Base-by-base conservation (phyloP, 495 filamentous ascomycete species). In the Penicillium salamii region DNA sequence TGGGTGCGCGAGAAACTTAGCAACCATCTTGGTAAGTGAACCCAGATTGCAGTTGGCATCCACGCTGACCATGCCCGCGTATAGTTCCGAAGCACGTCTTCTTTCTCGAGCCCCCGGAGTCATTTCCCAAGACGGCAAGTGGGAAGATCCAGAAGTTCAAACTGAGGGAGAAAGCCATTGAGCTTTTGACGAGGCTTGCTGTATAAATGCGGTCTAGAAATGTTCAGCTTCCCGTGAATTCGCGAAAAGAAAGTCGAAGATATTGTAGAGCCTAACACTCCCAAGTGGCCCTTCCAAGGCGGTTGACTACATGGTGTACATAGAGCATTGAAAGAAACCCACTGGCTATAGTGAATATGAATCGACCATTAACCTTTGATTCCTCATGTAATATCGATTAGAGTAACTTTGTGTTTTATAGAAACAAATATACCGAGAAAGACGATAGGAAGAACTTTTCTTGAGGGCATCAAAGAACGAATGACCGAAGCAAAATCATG, bases 141-240 rank as follows among this genome's bases (percentile, higher is more conserved):
- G 93, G 93, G 24, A 98, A 98, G 78, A 93, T 98, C 34, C 90
- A 96, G 73, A 97, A 96, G 68, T 97, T 88, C 68, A 95, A 88
- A 66, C 69, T 98, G 58, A 80, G 78, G 64, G 85, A 90, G 31
- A 65, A 73, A 56, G 87, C 84, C 0, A 53, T 81, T 19, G 54
- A 73, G 50, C 54, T 77, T 26, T 40, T 83, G 26, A 62, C 66
- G 7, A 65, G 73, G 14, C 29, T 31, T 39, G 32, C 38, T 38
- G 33, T 24, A 46, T 46, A 8, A 23, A 17, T 51, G 19, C n/a
- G 19, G 11, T 32, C 3, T 32, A 32, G 4, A 26, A 8, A 26
- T 8, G 8, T 8, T 26, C 8, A 8, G 8, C 8, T 4, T 8
- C 23, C 8, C 8, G 23, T 26, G 8, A 5, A 32, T 32, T 7